Evolutionary conservation across 2,329 filamentous ascomycete species (phyloP).

Genomic region (Cytospora schulzeri): DNA sequence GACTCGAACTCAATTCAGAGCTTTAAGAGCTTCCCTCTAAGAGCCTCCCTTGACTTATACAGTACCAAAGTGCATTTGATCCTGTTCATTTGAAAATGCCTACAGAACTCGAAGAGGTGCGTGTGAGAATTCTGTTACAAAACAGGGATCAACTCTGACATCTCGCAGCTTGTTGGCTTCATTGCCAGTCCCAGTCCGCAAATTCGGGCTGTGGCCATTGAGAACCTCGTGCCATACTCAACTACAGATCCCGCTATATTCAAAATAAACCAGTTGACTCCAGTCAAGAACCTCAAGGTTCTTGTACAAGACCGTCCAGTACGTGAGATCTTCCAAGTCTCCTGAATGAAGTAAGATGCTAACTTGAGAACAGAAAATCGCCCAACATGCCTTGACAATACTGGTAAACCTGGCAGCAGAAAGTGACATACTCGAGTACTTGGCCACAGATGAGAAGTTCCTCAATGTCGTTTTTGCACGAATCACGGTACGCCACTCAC

Average conservation of each 20-base stretch:
- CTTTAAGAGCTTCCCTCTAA: constrained; percentile 28
- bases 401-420: constrained; percentile 86
- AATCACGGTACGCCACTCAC: constrained; percentile 66
- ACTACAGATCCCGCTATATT: constrained; percentile 75
- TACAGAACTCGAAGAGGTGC: constrained; percentile 75
- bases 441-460: constrained; percentile 81
- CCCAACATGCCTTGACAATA: constrained; percentile 89
- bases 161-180: constrained; percentile 79
- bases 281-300: constrained; percentile 85
- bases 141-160: background rate
- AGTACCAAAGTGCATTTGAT: constrained; percentile 19
- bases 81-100: constrained; percentile 56
- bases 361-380: constrained; percentile 65
- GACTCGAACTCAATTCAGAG: background rate
- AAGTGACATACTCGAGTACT: constrained; percentile 68
- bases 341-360: constrained; percentile 1
- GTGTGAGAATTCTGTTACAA: constrained; percentile 19
- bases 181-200: constrained; percentile 90
- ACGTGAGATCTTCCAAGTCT: constrained; percentile 36
- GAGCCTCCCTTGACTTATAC: constrained; percentile 12
- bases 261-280: constrained; percentile 76
- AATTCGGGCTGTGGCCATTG: constrained; percentile 81
- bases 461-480: constrained; percentile 71
- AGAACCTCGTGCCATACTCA: constrained; percentile 85
- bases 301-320: constrained; percentile 82